Percentiles rank a stretch among this genome's conserved stretches.
Evolutionary conservation across 371 early-diverging fungal species (phyloP).

Genomic region (Mucor circinelloides): DNA sequence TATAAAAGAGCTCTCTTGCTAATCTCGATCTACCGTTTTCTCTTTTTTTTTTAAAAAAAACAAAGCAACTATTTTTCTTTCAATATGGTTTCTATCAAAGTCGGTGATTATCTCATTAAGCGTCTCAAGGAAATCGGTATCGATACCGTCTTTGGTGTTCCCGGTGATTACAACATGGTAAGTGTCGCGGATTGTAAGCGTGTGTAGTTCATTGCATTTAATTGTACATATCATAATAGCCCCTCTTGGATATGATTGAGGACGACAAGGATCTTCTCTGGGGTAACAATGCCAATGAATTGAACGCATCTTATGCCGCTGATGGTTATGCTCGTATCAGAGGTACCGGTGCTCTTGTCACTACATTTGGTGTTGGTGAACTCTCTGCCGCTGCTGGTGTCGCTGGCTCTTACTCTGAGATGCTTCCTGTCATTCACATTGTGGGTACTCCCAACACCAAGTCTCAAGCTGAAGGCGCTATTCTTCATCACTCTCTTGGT

Average conservation of each 20-base stretch:
- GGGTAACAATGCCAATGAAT: conserved; percentile 47
- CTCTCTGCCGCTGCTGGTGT: conserved; percentile 52
- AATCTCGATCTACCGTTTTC: neutral
- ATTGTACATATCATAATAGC: too few species aligned
- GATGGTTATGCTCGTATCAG: conserved; percentile 55
- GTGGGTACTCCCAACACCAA: conserved; percentile 52
- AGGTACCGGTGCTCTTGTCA: conserved; percentile 44
- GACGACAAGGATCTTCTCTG: conserved; percentile 41
- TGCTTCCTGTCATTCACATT: conserved; percentile 59
- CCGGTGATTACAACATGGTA: conserved; percentile 57
- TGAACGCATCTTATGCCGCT: conserved; percentile 54
- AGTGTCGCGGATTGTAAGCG: neutral
- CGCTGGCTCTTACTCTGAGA: conserved; percentile 57
- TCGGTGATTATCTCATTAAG: conserved; percentile 38
- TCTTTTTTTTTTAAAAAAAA: neutral
- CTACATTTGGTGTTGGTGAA: conserved; percentile 64
- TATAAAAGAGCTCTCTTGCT: neutral
- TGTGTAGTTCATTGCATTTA: neutral
- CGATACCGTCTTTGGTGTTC: conserved; percentile 48
- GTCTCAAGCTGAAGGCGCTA: conserved; percentile 42
- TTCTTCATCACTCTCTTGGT: conserved; percentile 59
- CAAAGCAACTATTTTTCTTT: neutral
- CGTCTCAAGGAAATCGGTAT: conserved; percentile 50
- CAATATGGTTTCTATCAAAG: conserved; percentile 20
- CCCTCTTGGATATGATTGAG: conserved; percentile 34